Percentiles rank a stretch among this genome's conserved stretches.
Conservation (phyloP, 2,329 filamentous ascomycete species). For the Neophaeococcomyces mojaviensis region DNA sequence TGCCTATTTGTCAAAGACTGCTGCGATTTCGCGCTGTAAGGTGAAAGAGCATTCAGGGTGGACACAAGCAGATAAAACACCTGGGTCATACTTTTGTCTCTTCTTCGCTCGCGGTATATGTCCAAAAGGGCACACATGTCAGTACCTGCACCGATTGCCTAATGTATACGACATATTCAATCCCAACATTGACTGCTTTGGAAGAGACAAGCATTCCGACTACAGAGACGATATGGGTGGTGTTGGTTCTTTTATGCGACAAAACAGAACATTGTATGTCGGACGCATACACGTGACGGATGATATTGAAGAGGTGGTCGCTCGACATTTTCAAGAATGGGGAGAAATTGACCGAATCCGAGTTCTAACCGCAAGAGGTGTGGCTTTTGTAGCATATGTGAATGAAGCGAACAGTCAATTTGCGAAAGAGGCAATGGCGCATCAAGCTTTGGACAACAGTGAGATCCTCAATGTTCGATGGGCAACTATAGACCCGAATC, state of each 20-base stretch:
- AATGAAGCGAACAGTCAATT: slow-evolving; percentile 88
- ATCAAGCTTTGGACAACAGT: slow-evolving; percentile 82
- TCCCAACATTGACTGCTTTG: slow-evolving; percentile 91
- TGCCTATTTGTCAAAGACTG: slow-evolving; percentile 74
- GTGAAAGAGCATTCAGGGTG: slow-evolving; percentile 72
- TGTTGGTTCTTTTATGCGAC: slow-evolving; percentile 84
- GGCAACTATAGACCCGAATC: slow-evolving; percentile 95
- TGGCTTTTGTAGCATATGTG: slow-evolving; percentile 89
- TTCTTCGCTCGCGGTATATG: slow-evolving; percentile 79
- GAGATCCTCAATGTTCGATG: slow-evolving; percentile 83
- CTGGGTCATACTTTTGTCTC: slow-evolving; percentile 84
- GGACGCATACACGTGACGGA: slow-evolving; percentile 92
- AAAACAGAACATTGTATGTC: slow-evolving; percentile 89
- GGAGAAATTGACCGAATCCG: slow-evolving; percentile 82
- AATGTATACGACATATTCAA: slow-evolving; percentile 84
- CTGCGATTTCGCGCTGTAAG: slow-evolving; percentile 79
- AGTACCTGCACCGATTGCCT: slow-evolving; percentile 85
- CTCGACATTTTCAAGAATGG: slow-evolving; percentile 94
- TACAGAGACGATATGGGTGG: slow-evolving; percentile 98
- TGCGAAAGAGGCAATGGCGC: slow-evolving; percentile 90
- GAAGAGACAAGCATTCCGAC: slow-evolving; percentile 83
- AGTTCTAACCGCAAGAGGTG: slow-evolving; percentile 79
- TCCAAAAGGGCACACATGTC: slow-evolving; percentile 84
- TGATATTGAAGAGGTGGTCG: slow-evolving; percentile 93
- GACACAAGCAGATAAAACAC: slow-evolving; percentile 66